A percentile compares a stretch with the other conserved stretches of the same genome.
phyloP scores from a whole-genome alignment of 805 yeast genomes.

The Nakazawaea molendinolei region DNA sequence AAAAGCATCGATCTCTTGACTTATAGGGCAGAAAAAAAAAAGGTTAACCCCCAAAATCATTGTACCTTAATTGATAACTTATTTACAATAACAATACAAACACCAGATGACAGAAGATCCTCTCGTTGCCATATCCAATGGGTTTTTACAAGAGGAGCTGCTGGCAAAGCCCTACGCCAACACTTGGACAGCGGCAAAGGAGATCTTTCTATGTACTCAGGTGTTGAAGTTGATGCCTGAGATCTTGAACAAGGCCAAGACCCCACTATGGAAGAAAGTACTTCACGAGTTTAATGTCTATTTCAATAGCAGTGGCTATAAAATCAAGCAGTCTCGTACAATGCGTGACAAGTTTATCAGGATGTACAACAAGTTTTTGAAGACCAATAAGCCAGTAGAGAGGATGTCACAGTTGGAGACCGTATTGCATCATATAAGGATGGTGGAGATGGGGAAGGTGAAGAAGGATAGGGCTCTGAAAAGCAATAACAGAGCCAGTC shows the following conservation, averaged over 20 bases:
- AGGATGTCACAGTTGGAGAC: background rate
- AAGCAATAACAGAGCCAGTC: too few species aligned
- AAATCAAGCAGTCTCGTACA: slow-evolving; percentile 6
- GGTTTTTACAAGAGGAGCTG: too few species aligned
- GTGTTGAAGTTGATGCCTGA: slow-evolving; percentile 8
- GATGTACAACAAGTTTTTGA: slow-evolving; percentile 3
- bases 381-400: background rate
- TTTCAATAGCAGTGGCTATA: slow-evolving; percentile 2
- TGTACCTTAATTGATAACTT: slow-evolving; percentile 1
- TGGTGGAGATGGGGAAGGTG: background rate
- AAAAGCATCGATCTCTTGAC: too few species aligned
- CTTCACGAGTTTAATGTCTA: slow-evolving; percentile 3
- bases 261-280: slow-evolving; percentile 4
- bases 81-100: background rate
- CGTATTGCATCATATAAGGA: background rate
- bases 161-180: background rate
- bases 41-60: background rate
- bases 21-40: slow-evolving; percentile 1
- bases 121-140: too few species aligned
- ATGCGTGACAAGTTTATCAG: slow-evolving; percentile 8
- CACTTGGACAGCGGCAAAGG: slow-evolving; percentile 4
- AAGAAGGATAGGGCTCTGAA: too few species aligned
- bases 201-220: slow-evolving; percentile 4
- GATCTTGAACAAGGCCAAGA: slow-evolving; percentile 1
- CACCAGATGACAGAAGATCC: too few species aligned